A percentile compares a stretch with the other conserved stretches of the same genome.
These are phyloP conservation scores for Sequoia sempervirens DNA, from an alignment of 75 land plant species.

Conservation along the genomic window DNA sequence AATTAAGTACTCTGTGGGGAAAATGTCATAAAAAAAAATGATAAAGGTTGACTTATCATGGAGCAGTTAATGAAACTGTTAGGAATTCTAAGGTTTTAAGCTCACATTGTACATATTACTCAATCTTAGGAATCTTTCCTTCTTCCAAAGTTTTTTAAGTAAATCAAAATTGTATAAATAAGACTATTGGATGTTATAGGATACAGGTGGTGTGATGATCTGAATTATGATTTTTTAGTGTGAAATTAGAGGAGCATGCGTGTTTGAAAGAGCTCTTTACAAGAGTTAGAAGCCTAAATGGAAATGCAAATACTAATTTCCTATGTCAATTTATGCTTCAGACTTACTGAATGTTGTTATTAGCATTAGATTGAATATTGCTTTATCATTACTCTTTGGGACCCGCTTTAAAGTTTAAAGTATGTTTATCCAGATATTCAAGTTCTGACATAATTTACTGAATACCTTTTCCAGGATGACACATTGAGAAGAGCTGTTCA, in stretches of 20 bases:
- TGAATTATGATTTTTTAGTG: not conserved
- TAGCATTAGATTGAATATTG: not conserved
- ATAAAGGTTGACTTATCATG: not conserved
- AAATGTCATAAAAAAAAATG: not conserved
- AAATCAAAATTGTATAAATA: not conserved
- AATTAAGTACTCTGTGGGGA: not conserved
- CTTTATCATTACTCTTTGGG: not conserved
- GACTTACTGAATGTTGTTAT: not conserved
- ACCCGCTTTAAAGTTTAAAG: not conserved
- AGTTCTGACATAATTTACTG: not conserved
- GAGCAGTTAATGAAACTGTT: not conserved
- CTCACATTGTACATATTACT: not conserved
- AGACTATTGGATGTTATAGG: not conserved
- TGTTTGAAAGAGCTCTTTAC: not conserved
- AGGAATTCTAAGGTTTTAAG: not conserved
- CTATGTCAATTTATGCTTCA: not conserved
- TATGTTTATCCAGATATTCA: not conserved
- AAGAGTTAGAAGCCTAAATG: not conserved
- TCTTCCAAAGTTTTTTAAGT: not conserved
- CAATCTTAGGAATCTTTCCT: not conserved
- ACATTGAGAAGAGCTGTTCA: constrained; percentile 60
- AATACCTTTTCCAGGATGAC: constrained; percentile 44
- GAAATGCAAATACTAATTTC: not conserved
- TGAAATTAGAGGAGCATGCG: not conserved
- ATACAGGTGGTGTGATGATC: not conserved